These are phyloP conservation scores for Talaromyces albobiverticillius DNA, from an alignment of 2,329 filamentous ascomycete genomes.

Conservation along the genomic window DNA sequence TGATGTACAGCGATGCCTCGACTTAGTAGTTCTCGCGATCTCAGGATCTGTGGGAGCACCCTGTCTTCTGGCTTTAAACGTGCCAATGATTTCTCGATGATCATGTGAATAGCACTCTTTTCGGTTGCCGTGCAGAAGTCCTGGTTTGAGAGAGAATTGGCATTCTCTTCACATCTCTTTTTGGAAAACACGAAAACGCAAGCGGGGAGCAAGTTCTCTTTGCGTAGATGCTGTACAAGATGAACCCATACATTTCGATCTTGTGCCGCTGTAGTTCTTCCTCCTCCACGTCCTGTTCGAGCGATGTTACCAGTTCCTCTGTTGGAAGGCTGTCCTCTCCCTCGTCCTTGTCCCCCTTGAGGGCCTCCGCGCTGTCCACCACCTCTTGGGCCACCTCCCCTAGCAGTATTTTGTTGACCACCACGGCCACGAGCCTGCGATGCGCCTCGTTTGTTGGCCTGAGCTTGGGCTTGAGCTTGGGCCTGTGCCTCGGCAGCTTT, in stretches of 20 bases:
- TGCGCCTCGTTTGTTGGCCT: conserved; percentile 52
- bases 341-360: conserved; percentile 31
- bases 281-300: conserved; percentile 77
- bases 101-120: conserved; percentile 97
- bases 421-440: conserved; percentile 54
- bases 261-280: conserved; percentile 84
- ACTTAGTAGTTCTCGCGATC: conserved; percentile 78
- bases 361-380: conserved; percentile 28
- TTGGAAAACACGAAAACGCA: conserved; percentile 99
- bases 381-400: conserved; percentile 43
- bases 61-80: conserved; percentile 88
- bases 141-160: conserved; percentile 88
- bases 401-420: conserved; percentile 40
- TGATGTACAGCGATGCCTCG: conserved; percentile 95
- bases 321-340: conserved; percentile 55
- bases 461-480: conserved; percentile 51
- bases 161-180: conserved; percentile 95
- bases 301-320: conserved; percentile 81
- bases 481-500: conserved; percentile 52
- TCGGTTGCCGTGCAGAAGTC: conserved; percentile 92
- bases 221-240: conserved; percentile 84
- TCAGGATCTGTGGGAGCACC: conserved; percentile 83
- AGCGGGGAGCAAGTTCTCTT: conserved; percentile 80
- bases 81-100: conserved; percentile 90
- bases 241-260: conserved; percentile 97